These are phyloP conservation scores for Leishmania lainsoni DNA, from an alignment of 208 protist species.

Conservation along the genomic window DNA sequence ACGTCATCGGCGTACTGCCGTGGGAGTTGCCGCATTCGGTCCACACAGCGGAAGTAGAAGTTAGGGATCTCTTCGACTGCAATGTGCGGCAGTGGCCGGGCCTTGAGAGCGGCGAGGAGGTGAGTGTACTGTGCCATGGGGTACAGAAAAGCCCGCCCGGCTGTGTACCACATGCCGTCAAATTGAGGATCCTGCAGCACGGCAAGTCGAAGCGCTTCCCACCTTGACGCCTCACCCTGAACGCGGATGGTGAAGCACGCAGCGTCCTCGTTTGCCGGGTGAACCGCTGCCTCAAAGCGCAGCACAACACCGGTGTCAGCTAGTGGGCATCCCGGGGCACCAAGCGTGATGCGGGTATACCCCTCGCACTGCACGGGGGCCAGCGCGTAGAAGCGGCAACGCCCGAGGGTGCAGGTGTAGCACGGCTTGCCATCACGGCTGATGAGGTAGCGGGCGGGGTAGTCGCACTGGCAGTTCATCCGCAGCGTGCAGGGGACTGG, in stretches of 20 bases:
- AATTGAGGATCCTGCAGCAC: conserved; percentile 55
- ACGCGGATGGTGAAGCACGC: conserved; percentile 36
- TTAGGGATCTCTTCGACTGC: conserved; percentile 69
- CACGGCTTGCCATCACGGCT: conserved; percentile 53
- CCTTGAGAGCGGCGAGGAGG: conserved; percentile 45
- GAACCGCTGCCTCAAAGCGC: conserved; percentile 71
- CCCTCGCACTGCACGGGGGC: conserved; percentile 61
- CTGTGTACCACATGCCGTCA: conserved; percentile 58
- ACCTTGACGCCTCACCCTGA: conserved; percentile 26
- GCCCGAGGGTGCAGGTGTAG: conserved; percentile 57
- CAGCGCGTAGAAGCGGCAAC: conserved; percentile 69
- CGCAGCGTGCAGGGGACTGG: not conserved
- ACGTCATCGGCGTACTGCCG: conserved; percentile 43
- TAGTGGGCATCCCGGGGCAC: conserved; percentile 18
- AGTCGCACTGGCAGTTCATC: conserved; percentile 83
- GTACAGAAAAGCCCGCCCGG: conserved; percentile 67
- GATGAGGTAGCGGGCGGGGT: conserved; percentile 42
- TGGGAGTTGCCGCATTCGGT: conserved; percentile 40
- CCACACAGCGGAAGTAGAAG: conserved; percentile 81
- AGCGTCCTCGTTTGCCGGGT: conserved; percentile 46
- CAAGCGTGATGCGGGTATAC: conserved; percentile 62
- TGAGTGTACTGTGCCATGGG: conserved; percentile 56
- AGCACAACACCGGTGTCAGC: conserved; percentile 46
- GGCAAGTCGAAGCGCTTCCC: conserved; percentile 19
- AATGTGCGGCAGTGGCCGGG: conserved; percentile 25